These are phyloP conservation scores for Gaeumannomyces tritici DNA, from an alignment of 2,329 filamentous ascomycete genomes.

Conservation along the genomic window DNA sequence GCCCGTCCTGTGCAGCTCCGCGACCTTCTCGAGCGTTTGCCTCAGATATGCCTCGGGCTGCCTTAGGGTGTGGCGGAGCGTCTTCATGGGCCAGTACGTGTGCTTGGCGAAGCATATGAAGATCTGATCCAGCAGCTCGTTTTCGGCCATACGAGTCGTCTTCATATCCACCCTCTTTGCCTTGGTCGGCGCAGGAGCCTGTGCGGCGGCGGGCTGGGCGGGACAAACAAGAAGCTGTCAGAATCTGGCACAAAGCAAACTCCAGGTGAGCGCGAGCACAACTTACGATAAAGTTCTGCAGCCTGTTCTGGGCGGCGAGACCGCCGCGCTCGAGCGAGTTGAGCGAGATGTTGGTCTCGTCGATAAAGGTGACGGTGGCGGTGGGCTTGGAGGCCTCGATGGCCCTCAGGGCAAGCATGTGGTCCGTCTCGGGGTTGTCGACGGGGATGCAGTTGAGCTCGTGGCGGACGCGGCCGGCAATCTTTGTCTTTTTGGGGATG, in stretches of 20 bases:
- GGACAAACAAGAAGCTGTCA: not conserved
- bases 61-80: constrained; percentile 63
- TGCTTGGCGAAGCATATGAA: constrained; percentile 76
- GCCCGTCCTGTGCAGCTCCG: constrained; percentile 72
- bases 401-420: constrained; percentile 48
- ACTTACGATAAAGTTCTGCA: constrained; percentile 50
- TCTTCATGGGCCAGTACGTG: constrained; percentile 90
- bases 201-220: constrained; percentile 4
- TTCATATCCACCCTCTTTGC: constrained; percentile 67
- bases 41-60: constrained; percentile 94
- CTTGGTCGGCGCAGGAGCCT: constrained; percentile 35
- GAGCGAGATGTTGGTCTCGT: constrained; percentile 27
- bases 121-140: constrained; percentile 78
- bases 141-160: constrained; percentile 79
- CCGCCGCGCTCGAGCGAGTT: constrained; percentile 49
- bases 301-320: constrained; percentile 35
- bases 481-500: constrained; percentile 72
- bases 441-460: constrained; percentile 69
- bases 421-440: constrained; percentile 59
- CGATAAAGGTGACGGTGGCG: constrained; percentile 42
- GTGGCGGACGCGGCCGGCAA: constrained; percentile 63
- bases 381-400: constrained; percentile 52
- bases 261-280: constrained; percentile 7
- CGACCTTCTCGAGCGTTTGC: constrained; percentile 73
- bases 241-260: not conserved